phyloP scores from a whole-genome alignment of 768 basidiomycete genomes.

The Leucosporidium creatinivorum region DNA sequence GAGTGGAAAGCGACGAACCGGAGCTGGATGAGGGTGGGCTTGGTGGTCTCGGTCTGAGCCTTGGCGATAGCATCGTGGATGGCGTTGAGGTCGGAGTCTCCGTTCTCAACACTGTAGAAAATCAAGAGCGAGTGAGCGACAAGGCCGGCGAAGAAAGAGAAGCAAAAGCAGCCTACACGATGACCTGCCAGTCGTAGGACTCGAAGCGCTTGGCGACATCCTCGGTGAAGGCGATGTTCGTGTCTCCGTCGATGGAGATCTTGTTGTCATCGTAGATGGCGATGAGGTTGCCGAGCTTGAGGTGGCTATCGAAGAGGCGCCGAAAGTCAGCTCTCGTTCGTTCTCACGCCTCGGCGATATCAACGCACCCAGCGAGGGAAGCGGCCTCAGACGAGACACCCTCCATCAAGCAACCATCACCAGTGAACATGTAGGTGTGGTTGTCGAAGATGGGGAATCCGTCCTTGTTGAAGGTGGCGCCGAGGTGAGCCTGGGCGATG shows the following conservation, averaged over 20 bases:
- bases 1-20: not conserved
- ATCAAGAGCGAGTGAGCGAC: conserved; percentile 11
- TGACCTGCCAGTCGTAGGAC: conserved; percentile 89
- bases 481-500: conserved; percentile 84
- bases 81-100: conserved; percentile 59
- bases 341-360: not conserved
- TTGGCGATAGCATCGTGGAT: conserved; percentile 73
- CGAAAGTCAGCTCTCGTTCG: not conserved
- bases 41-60: conserved; percentile 65
- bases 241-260: conserved; percentile 94
- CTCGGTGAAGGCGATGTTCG: conserved; percentile 86
- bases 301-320: conserved; percentile 48
- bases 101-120: conserved; percentile 13
- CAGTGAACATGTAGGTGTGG: conserved; percentile 68
- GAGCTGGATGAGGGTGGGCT: conserved; percentile 60
- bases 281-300: conserved; percentile 86
- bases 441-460: conserved; percentile 51
- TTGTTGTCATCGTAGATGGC: conserved; percentile 95
- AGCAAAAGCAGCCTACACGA: conserved; percentile 62
- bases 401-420: conserved; percentile 96
- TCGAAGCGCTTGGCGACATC: conserved; percentile 80
- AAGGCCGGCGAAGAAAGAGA: conserved; percentile 42
- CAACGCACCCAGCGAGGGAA: conserved; percentile 64
- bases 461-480: conserved; percentile 81
- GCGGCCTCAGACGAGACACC: conserved; percentile 90